A percentile compares a stretch with the other conserved stretches of the same genome.
Evolutionary conservation across 2,329 filamentous ascomycete species (phyloP).

Genomic region (Botrytis galanthina): DNA sequence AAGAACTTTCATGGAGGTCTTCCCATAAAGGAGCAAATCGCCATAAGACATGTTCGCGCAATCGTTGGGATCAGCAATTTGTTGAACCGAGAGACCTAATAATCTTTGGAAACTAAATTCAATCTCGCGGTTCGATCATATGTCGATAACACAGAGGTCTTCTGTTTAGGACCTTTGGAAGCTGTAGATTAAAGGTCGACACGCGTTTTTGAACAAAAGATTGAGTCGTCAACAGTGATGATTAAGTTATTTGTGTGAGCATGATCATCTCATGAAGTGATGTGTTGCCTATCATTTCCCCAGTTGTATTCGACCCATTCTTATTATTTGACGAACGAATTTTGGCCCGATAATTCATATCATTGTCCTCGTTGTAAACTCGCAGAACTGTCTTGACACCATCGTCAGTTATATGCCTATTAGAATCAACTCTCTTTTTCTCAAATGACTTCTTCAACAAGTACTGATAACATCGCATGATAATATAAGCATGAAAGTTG

Average conservation of each 20-base stretch:
- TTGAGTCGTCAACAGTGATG: background rate
- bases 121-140: background rate
- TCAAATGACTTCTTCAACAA: background rate
- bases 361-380: background rate
- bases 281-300: background rate
- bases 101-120: background rate
- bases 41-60: too few relatives aligned
- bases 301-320: background rate
- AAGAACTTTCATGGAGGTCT: fast-evolving
- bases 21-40: background rate
- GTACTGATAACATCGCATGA: fast-evolving
- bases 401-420: background rate
- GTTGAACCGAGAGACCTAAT: background rate
- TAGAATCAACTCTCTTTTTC: background rate
- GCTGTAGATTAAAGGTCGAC: background rate
- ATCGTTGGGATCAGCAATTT: background rate
- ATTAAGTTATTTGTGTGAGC: background rate
- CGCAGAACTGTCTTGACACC: background rate
- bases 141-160: background rate
- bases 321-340: background rate
- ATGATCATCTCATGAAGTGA: too few relatives aligned
- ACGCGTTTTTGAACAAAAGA: background rate
- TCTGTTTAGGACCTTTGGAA: background rate
- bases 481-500: background rate
- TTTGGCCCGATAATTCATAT: too few relatives aligned